Base-by-base conservation (phyloP, 225 moss, liverwort and hornwort species). In the Thuidium tamariscinum region DNA sequence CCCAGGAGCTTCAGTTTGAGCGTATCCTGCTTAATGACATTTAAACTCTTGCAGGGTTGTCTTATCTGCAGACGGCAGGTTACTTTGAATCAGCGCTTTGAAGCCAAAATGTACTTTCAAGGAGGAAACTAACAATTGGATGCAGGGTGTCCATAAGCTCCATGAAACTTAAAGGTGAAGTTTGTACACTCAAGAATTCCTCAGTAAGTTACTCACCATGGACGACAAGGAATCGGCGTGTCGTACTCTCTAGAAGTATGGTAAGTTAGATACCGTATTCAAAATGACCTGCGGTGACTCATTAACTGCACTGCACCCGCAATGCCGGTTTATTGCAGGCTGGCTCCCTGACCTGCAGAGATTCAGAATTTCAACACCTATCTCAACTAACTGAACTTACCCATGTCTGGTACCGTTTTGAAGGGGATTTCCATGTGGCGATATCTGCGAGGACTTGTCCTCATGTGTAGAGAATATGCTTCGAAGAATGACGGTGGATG, bases 361-460 rank as follows among this genome's bases (percentile, higher is more conserved):
- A 29, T 62, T 82, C 84, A 74, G 68, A 84, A 81, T 54, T 63
- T 77, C 85, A 36, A 57, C 71, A 77, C 37, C 64, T 64, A 81
- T 87, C 69, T 81, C 81, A 90, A 90, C 90, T 34, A n/a, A n/a
- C n/a, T n/a, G n/a, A n/a, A 84, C 84, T 77, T 30, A 25, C 9
- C 10, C 52, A 52, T 64, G 63, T 71, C 64, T 65, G 56, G 82
- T 48, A 49, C 52, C 6, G 52, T 16, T 4, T 41, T 83, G 48
- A 83, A 89, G 48, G 37, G 44, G 72, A 48, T 36, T 70, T 46
- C n/a, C 63, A 57, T 48, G 54, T 77, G 65, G 75, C 41, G 27
- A 83, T 4, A 39, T 16, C 19, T 63, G 23, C 39, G 2, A 49
- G 59, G 83, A 66, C 73, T 21, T 74, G 74, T 87, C 61, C 36